Percentiles rank a stretch among this genome's conserved stretches.
phyloP scores from a whole-genome alignment of 2,329 filamentous ascomycete genomes.

The Kalaharituber pfeilii region DNA sequence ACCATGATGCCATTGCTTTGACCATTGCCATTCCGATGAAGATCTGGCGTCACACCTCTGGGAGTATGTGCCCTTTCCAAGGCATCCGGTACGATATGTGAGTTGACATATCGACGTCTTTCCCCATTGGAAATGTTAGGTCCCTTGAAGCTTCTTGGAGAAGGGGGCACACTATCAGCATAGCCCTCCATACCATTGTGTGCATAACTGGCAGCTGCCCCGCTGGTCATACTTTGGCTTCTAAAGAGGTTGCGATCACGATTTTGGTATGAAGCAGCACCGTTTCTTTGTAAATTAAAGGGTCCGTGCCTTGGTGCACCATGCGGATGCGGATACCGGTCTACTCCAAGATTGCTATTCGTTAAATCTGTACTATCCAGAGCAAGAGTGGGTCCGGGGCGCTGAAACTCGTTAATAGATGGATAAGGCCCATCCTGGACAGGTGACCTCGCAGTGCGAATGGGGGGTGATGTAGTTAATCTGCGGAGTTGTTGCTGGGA shows the following conservation, averaged over 20 bases:
- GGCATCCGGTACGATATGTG: neutral
- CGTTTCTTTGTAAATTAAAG: neutral
- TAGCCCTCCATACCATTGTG: neutral
- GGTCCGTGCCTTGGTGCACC: neutral
- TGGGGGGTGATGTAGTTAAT: neutral
- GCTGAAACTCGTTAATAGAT: neutral
- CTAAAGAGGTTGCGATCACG: neutral
- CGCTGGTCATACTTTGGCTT: slow-evolving; percentile 1
- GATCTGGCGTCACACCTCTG: too few relatives aligned
- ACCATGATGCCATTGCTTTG: neutral
- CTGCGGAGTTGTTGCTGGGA: neutral
- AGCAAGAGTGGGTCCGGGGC: neutral
- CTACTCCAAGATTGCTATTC: neutral
- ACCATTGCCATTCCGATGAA: neutral
- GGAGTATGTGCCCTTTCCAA: neutral
- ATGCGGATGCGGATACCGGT: neutral
- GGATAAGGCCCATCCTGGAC: neutral
- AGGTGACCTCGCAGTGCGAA: neutral
- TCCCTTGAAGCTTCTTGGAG: neutral
- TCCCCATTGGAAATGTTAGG: neutral
- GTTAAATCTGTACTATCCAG: neutral
- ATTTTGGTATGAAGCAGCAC: neutral
- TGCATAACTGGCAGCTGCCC: neutral
- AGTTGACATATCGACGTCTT: neutral
- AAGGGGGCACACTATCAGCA: neutral